Evolutionary conservation across 352 stramenopile genomes (phyloP).

Genomic region (Phytophthora pistaciae): DNA sequence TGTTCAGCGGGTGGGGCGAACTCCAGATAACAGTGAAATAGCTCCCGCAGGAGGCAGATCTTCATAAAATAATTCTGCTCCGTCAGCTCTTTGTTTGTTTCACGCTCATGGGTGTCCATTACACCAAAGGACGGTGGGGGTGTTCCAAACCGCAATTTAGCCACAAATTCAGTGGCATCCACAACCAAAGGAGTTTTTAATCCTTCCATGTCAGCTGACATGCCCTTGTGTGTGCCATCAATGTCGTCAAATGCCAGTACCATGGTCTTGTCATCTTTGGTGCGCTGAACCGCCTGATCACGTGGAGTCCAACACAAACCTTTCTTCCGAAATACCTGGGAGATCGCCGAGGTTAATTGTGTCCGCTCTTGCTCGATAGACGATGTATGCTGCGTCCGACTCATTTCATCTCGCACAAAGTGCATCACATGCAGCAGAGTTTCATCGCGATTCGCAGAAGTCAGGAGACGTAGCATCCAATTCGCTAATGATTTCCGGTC

Average conservation of each 20-base stretch:
- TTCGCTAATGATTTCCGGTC: conserved; percentile 71
- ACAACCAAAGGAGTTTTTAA: conserved; percentile 32
- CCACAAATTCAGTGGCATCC: conserved; percentile 50
- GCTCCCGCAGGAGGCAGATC: conserved; percentile 54
- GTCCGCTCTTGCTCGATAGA: conserved; percentile 37
- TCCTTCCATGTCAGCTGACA: conserved; percentile 5
- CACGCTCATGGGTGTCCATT: conserved; percentile 20
- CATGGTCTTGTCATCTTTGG: conserved; percentile 20
- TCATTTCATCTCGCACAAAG: conserved; percentile 64
- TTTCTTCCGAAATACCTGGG: conserved; percentile 62
- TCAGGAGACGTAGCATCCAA: conserved; percentile 79
- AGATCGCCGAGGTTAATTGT: conserved; percentile 40
- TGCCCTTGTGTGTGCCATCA: not conserved
- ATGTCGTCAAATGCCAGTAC: conserved; percentile 35
- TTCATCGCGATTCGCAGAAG: conserved; percentile 63
- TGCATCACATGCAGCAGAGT: conserved; percentile 72
- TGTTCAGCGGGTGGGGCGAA: conserved; percentile 39
- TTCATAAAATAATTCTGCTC: conserved; percentile 52
- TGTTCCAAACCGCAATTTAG: conserved; percentile 50
- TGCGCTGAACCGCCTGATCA: conserved; percentile 23
- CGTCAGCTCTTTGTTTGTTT: conserved; percentile 13
- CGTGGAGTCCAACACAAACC: conserved; percentile 38
- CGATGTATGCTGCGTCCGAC: conserved; percentile 24
- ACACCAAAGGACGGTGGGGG: conserved; percentile 14
- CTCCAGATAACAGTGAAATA: conserved; percentile 59